These are phyloP conservation scores for Venturia oleaginea DNA, from an alignment of 2,329 filamentous ascomycete species.

Conservation along the genomic window DNA sequence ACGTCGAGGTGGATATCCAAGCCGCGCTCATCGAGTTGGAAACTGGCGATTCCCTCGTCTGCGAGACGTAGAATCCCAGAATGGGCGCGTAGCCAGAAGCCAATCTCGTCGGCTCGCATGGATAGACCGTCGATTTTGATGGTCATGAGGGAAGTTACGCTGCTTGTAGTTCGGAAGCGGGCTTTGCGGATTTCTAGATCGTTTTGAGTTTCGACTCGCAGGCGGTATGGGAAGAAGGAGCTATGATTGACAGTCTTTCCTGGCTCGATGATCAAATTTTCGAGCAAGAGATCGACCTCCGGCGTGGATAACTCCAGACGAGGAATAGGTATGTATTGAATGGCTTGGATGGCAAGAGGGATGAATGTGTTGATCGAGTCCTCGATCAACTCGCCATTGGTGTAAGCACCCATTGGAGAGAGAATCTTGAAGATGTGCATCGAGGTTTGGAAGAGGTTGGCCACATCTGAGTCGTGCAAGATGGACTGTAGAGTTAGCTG, in stretches of 20 bases:
- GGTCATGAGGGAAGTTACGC: conserved; percentile 58
- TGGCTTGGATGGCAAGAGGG: conserved; percentile 62
- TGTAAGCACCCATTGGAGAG: conserved; percentile 53
- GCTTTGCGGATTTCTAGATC: conserved; percentile 79
- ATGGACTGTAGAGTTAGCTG: conserved; percentile 61
- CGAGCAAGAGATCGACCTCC: conserved; percentile 73
- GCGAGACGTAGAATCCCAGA: conserved; percentile 64
- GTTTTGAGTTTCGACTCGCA: conserved; percentile 76
- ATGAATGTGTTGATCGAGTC: conserved; percentile 75
- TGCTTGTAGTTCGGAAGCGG: conserved; percentile 56
- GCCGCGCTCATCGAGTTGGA: conserved; percentile 76
- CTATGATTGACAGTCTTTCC: conserved; percentile 74
- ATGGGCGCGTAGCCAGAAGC: conserved; percentile 80
- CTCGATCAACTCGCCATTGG: conserved; percentile 62
- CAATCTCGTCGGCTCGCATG: conserved; percentile 74
- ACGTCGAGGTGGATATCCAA: conserved; percentile 80
- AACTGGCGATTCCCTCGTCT: conserved; percentile 77
- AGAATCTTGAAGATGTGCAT: conserved; percentile 61
- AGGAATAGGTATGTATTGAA: conserved; percentile 85
- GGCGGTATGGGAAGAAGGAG: conserved; percentile 79
- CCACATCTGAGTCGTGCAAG: conserved; percentile 61
- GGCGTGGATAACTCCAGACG: conserved; percentile 81
- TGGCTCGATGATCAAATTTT: conserved; percentile 85
- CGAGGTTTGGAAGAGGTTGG: conserved; percentile 57
- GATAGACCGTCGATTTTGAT: conserved; percentile 77